phyloP scores from a whole-genome alignment of 1,284 basidiomycete species.

The Cryptococcus wingfieldii region DNA sequence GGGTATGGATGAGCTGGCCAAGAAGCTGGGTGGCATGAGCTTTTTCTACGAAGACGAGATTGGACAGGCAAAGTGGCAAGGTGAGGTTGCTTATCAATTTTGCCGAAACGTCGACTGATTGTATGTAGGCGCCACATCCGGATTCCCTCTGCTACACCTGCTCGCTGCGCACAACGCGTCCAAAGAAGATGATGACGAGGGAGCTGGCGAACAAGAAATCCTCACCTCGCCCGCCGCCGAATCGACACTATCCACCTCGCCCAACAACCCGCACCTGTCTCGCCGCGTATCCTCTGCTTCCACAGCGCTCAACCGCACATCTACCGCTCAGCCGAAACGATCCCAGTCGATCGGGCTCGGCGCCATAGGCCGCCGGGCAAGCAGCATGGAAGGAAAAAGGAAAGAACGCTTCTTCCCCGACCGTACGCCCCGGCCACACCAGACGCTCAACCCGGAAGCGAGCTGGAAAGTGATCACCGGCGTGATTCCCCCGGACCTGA shows the following conservation, averaged over 20 bases:
- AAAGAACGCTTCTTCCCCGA: conserved; percentile 55
- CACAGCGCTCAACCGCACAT: background rate
- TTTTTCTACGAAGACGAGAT: conserved; percentile 51
- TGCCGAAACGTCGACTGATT: background rate
- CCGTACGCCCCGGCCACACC: conserved; percentile 63
- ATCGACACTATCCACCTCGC: conserved; percentile 13
- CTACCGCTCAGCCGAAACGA: conserved; percentile 6
- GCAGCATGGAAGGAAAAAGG: conserved; percentile 8
- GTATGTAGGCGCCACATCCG: conserved; percentile 69
- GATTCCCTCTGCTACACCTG: conserved; percentile 75
- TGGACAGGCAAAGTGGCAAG: conserved; percentile 51
- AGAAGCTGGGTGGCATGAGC: conserved; percentile 45
- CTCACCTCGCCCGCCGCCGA: conserved; percentile 16
- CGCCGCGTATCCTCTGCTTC: conserved; percentile 11
- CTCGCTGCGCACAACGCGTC: conserved; percentile 57
- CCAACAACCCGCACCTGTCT: conserved; percentile 1
- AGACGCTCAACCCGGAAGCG: conserved; percentile 64
- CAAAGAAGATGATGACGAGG: conserved; percentile 17
- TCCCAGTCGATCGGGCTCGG: conserved; percentile 14
- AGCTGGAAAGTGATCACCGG: conserved; percentile 70
- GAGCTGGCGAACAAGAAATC: conserved; percentile 11
- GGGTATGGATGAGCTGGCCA: conserved; percentile 36
- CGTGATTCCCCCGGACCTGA: conserved; percentile 78
- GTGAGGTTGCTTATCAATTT: conserved; percentile 21
- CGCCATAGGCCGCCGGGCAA: conserved; percentile 2